These are phyloP conservation scores for Dysphania ambrosioides DNA, from an alignment of 148 eudicot genomes.

Conservation along the genomic window DNA sequence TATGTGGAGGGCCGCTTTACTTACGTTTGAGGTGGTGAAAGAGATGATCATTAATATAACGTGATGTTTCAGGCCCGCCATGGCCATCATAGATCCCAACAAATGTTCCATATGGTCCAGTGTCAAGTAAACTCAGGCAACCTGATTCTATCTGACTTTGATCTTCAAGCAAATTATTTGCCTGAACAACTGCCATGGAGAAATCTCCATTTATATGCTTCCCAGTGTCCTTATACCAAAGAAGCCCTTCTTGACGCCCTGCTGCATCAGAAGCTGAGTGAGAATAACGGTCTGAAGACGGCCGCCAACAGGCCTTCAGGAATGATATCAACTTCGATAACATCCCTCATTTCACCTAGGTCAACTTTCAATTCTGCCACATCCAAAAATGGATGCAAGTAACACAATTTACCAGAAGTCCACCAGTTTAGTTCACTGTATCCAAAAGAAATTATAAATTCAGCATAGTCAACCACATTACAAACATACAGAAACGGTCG, in stretches of 20 bases:
- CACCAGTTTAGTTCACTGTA: constrained; percentile 16
- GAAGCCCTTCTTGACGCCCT: constrained; percentile 68
- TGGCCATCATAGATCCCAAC: constrained; percentile 86
- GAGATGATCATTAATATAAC: constrained; percentile 68
- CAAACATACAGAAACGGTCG: not conserved
- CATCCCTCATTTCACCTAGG: constrained; percentile 67
- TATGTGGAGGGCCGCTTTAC: too few species aligned
- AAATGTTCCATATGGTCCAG: constrained; percentile 79
- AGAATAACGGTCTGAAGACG: constrained; percentile 32
- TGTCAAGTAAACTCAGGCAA: constrained; percentile 52
- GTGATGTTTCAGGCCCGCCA: constrained; percentile 87
- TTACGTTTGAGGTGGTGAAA: constrained; percentile 78
- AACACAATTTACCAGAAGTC: constrained; percentile 2
- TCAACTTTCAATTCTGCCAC: constrained; percentile 45
- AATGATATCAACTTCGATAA: constrained; percentile 55
- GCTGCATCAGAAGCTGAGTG: constrained; percentile 42
- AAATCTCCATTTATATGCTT: constrained; percentile 69
- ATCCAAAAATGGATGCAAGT: constrained; percentile 44
- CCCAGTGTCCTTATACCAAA: constrained; percentile 78
- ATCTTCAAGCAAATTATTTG: constrained; percentile 75
- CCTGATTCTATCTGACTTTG: constrained; percentile 87
- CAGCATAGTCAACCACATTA: constrained; percentile 13
- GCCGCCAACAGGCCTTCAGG: constrained; percentile 57
- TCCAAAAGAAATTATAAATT: constrained; percentile 6
- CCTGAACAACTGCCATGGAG: constrained; percentile 90